Evolutionary conservation across 1,284 basidiomycete species (phyloP), one percentile per base, ranked within the genome.

Genomic region (Wolfiporia cocos): DNA sequence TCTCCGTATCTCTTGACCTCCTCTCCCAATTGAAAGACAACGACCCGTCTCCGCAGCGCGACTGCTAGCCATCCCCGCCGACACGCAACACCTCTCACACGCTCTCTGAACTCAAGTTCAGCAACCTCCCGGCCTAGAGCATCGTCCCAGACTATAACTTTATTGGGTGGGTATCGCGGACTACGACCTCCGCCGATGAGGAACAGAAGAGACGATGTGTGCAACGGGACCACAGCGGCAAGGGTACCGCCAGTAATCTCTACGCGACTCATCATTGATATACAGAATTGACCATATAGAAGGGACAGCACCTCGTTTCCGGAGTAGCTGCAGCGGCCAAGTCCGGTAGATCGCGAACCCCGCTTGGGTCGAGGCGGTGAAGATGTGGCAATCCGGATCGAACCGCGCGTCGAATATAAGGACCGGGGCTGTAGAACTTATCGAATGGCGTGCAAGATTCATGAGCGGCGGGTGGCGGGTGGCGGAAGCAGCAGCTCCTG

Each of bases 141-240:
- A 63, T 92, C 90, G 63, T 96, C 86, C 83, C 89, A 96, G 35
- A 97, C 63, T 43, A 96, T 74, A 35, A 93, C 88, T 68, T 96
- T 97, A 69, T 97, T 97, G 20, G 89, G 90, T 21, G 93, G 84
- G 64, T 92, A 97, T 5, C 90, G 73, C n/a, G 93, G 93, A 57
- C 86, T 86, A 38, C 81, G 71, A 22, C 92, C 92, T 37, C 93
- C 93, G 36, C 93, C 93, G 49, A 95, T 74, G 30, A 97, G 78
- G 59, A 93, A 92, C 34, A 96, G 68, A 23, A 97, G 68, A 45
- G 92, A 92, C 3, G 91, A 86, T 18, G 81, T 74, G 53, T 93
- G 90, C 41, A 92, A 67, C 1, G 91, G 89, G 3, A 90, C 72
- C 2, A 82, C 89, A 31, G 80, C 71, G 14, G 82, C 70, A 3